A percentile compares a stretch with the other conserved stretches of the same genome.
Evolutionary conservation across 768 basidiomycete genomes (phyloP).

Genomic region (Agaricus blazei): DNA sequence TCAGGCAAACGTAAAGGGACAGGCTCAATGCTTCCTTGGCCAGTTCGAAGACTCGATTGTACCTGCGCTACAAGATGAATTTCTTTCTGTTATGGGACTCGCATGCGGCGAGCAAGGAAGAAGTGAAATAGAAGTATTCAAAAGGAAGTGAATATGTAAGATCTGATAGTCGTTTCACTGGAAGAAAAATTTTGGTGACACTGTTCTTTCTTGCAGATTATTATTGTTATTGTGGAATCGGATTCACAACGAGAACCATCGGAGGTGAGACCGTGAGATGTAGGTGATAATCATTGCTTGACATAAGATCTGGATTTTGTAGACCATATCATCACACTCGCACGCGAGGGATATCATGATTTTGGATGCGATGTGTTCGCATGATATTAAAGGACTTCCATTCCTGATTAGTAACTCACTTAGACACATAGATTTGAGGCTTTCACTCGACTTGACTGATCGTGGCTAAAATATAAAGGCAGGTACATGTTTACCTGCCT

Average conservation of each 20-base stretch:
- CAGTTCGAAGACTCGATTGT: constrained; percentile 55
- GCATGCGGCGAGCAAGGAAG: constrained; percentile 11
- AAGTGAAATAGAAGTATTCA: constrained; percentile 67
- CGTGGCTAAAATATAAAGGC: no score
- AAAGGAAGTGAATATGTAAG: constrained; percentile 69
- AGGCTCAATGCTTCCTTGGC: constrained; percentile 41
- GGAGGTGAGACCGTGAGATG: constrained; percentile 43
- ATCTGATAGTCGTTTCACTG: constrained; percentile 12
- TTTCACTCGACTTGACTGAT: no score
- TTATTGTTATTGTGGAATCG: constrained; percentile 69
- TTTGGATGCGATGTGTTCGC: constrained; percentile 48
- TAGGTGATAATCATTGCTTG: constrained; percentile 32
- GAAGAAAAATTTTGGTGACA: background rate
- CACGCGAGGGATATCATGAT: constrained; percentile 56
- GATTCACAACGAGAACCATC: constrained; percentile 59
- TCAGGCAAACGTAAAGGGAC: no score
- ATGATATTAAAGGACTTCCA: constrained; percentile 10
- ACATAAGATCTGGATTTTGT: background rate
- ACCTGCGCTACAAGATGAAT: constrained; percentile 56
- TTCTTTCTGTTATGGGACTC: constrained; percentile 50
- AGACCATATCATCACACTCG: constrained; percentile 65
- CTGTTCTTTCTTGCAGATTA: constrained; percentile 13
- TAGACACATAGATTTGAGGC: no score
- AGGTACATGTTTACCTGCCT: no score
- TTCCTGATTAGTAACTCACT: no score